phyloP scores from a whole-genome alignment of 228 moss, liverwort and hornwort genomes.

The Sphagnum fallax region DNA sequence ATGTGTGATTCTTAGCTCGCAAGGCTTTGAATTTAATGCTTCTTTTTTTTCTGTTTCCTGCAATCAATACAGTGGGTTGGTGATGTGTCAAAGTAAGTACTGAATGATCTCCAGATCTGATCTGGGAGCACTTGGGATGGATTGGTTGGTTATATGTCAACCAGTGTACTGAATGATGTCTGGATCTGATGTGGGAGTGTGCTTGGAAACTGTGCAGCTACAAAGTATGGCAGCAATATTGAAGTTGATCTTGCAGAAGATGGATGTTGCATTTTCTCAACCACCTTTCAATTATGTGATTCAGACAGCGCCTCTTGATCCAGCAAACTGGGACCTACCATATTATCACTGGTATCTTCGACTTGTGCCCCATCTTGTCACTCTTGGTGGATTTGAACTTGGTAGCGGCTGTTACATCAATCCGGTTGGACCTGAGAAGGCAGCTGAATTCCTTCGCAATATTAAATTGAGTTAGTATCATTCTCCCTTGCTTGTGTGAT shows the following conservation, averaged over 20 bases:
- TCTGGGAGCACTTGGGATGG: too few species aligned
- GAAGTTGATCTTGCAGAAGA: slow-evolving; percentile 18
- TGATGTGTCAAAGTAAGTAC: too few species aligned
- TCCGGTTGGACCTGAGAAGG: slow-evolving; percentile 25
- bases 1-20: too few species aligned
- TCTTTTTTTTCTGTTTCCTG: too few species aligned
- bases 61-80: too few species aligned
- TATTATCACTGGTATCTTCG: slow-evolving; percentile 38
- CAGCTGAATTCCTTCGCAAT: slow-evolving; percentile 19
- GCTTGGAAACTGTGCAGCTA: slow-evolving; percentile 9
- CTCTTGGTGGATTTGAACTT: slow-evolving; percentile 36
- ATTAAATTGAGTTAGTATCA: slow-evolving; percentile 1
- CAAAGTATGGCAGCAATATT: slow-evolving; percentile 20
- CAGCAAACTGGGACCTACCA: slow-evolving; percentile 1
- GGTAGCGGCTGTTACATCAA: slow-evolving; percentile 38
- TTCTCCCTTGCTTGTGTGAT: too few species aligned
- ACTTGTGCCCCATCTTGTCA: slow-evolving; percentile 29
- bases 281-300: slow-evolving; percentile 41
- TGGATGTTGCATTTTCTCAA: slow-evolving; percentile 17
- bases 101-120: too few species aligned
- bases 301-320: slow-evolving; percentile 28
- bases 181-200: too few species aligned
- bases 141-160: too few species aligned
- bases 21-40: too few species aligned
- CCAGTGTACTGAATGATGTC: too few species aligned